These are phyloP conservation scores for Amphibolis antarctica DNA, from an alignment of 106 monocot genomes.

Conservation along the genomic window DNA sequence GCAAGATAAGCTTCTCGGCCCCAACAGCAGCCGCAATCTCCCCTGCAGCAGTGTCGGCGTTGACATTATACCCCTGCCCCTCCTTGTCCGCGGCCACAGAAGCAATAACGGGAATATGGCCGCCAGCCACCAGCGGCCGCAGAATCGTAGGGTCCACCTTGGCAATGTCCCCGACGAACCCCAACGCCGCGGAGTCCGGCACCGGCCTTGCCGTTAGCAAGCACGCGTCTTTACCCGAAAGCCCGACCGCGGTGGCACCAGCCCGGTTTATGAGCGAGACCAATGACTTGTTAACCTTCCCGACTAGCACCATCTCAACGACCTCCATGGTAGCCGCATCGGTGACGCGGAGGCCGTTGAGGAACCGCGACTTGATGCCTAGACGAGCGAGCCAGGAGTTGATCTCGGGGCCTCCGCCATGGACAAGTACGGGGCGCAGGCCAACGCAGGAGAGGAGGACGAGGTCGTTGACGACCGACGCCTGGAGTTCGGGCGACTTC, in stretches of 20 bases:
- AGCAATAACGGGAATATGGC: constrained; percentile 84
- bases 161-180: constrained; percentile 85
- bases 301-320: constrained; percentile 94
- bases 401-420: constrained; percentile 91
- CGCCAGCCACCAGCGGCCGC: constrained; percentile 31
- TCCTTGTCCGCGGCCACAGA: constrained; percentile 65
- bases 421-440: constrained; percentile 75
- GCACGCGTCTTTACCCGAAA: constrained; percentile 74
- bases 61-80: constrained; percentile 78
- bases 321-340: constrained; percentile 91
- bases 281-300: constrained; percentile 82
- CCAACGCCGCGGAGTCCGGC: constrained; percentile 47
- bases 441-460: constrained; percentile 89
- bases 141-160: constrained; percentile 60
- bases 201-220: constrained; percentile 68
- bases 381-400: constrained; percentile 63
- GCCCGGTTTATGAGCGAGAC: constrained; percentile 70
- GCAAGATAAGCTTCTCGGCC: constrained; percentile 77
- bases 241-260: constrained; percentile 76
- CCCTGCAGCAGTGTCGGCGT: constrained; percentile 81
- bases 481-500: constrained; percentile 50
- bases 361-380: constrained; percentile 56
- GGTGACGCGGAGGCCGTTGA: constrained; percentile 83
- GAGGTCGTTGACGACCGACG: constrained; percentile 68
- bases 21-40: constrained; percentile 82